Conservation (phyloP, 768 basidiomycete genomes). For the Collybiopsis luxurians region DNA sequence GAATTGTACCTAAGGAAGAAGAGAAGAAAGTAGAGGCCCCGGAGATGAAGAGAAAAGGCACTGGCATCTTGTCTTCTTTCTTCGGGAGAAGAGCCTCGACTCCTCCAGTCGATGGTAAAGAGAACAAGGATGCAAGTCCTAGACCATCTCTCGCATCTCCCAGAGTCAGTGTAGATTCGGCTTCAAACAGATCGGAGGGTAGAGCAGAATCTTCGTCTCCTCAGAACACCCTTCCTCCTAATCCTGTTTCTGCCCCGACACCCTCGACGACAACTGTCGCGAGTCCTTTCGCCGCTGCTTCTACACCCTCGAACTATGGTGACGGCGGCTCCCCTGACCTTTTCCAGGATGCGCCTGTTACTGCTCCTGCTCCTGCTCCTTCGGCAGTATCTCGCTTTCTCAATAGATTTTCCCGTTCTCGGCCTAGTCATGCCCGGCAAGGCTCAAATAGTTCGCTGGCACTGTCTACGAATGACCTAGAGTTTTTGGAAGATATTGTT, state of each 20-base stretch:
- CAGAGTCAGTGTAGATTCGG: constrained; percentile 7
- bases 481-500: constrained; percentile 72
- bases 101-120: constrained; percentile 21
- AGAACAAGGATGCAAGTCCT: constrained; percentile 17
- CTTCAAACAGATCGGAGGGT: not conserved
- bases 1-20: constrained; percentile 60
- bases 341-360: constrained; percentile 7
- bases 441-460: constrained; percentile 45
- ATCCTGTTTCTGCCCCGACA: not conserved
- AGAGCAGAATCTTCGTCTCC: constrained; percentile 11
- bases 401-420: constrained; percentile 56
- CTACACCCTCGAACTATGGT: constrained; percentile 1
- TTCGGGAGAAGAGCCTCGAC: constrained; percentile 48
- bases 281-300: constrained; percentile 12
- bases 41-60: constrained; percentile 50
- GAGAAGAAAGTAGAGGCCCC: constrained; percentile 15
- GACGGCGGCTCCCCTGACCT: constrained; percentile 5
- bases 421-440: not conserved
- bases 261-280: not conserved
- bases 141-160: constrained; percentile 14
- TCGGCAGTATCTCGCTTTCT: constrained; percentile 86
- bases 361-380: constrained; percentile 33
- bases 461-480: constrained; percentile 77
- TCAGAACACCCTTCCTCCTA: not conserved
- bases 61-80: constrained; percentile 66